A percentile compares a stretch with the other conserved stretches of the same genome.
phyloP scores from a whole-genome alignment of 1,139 yeast species.

The Yamadazyma atmosphaerica region DNA sequence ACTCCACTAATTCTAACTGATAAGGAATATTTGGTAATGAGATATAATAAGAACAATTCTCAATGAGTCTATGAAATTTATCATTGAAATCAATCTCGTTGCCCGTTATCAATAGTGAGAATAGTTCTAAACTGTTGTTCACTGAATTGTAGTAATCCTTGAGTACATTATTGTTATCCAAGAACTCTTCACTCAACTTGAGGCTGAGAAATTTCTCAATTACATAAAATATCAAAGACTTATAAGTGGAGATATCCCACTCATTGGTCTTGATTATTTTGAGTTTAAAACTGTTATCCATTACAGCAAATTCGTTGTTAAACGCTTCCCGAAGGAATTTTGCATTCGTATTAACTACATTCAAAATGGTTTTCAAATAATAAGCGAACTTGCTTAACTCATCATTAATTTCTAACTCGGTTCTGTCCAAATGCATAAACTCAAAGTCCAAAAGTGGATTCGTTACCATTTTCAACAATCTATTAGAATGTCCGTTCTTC shows the following conservation, averaged over 20 bases:
- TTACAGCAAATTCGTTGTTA: constrained; percentile 55
- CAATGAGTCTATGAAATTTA: constrained; percentile 31
- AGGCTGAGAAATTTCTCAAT: constrained; percentile 44
- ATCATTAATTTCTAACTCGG: constrained; percentile 30
- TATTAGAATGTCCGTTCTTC: constrained; percentile 55
- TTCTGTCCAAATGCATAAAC: constrained; percentile 25
- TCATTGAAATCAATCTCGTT: constrained; percentile 51
- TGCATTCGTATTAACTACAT: constrained; percentile 48
- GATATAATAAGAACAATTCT: constrained; percentile 26
- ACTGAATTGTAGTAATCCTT: constrained; percentile 29
- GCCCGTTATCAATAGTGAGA: constrained; percentile 53
- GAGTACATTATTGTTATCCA: constrained; percentile 19
- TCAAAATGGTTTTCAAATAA: constrained; percentile 50
- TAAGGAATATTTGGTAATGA: constrained; percentile 14
- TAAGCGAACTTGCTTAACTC: constrained; percentile 64
- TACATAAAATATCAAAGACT: constrained; percentile 50
- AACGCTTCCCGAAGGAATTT: constrained; percentile 46
- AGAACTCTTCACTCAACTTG: constrained; percentile 26
- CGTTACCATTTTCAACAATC: constrained; percentile 58
- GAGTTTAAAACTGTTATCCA: constrained; percentile 45
- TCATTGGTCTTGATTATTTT: constrained; percentile 35
- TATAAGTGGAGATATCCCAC: constrained; percentile 65
- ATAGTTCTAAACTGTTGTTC: constrained; percentile 37
- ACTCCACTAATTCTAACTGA: constrained; percentile 30
- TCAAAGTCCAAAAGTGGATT: constrained; percentile 48